Conservation (phyloP, 2,329 filamentous ascomycete genomes). For the Mycosphaerella sp. region DNA sequence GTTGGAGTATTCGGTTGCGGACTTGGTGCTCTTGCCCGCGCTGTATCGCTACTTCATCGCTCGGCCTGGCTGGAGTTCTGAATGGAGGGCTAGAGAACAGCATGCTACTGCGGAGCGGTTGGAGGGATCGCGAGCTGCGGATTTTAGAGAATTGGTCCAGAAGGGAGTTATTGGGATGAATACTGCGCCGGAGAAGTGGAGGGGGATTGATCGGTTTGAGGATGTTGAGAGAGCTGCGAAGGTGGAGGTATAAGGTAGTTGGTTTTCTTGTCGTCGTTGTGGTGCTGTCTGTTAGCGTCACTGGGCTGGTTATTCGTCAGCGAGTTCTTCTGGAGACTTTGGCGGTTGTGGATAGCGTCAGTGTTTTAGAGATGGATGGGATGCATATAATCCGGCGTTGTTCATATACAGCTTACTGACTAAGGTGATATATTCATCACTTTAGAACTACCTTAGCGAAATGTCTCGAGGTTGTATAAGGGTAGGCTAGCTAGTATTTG, state of each 20-base stretch:
- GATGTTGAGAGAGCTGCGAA: background rate
- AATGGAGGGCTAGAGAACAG: background rate
- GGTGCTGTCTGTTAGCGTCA: too few relatives aligned
- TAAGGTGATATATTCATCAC: too few relatives aligned
- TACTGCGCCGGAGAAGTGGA: background rate
- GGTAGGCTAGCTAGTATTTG: too few relatives aligned
- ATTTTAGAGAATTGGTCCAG: background rate
- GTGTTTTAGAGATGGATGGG: too few relatives aligned
- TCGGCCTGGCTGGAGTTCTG: background rate
- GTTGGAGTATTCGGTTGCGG: constrained; percentile 2
- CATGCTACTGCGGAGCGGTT: constrained; percentile 2
- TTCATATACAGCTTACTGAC: too few relatives aligned
- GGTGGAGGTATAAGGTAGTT: background rate
- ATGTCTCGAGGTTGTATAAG: too few relatives aligned
- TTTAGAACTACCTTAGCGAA: too few relatives aligned
- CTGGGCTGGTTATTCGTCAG: too few relatives aligned
- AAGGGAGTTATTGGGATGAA: background rate
- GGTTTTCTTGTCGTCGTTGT: too few relatives aligned
- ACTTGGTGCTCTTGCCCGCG: background rate
- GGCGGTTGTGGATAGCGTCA: too few relatives aligned
- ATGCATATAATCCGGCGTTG: too few relatives aligned
- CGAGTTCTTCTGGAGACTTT: too few relatives aligned
- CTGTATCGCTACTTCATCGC: constrained; percentile 4
- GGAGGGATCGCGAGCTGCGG: background rate
- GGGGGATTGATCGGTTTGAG: background rate